Evolutionary conservation across 2,329 filamentous ascomycete species (phyloP), one percentile per base, ranked within the genome.

Genomic region (Mycogone perniciosa): DNA sequence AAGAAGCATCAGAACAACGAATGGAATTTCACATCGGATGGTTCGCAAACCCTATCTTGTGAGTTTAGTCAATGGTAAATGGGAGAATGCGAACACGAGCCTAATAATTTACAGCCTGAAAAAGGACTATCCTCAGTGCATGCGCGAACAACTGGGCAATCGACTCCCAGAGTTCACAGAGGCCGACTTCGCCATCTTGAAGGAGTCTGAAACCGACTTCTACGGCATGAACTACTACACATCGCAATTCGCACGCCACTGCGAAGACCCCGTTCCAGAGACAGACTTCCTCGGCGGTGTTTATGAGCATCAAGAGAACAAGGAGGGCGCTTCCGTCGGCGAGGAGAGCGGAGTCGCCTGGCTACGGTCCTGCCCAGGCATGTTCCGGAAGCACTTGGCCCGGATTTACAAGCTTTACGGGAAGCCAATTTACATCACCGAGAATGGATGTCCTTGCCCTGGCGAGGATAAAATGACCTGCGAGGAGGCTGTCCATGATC

Each of bases 161-260:
- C 59, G 67, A 0, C 56, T 70, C 0, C 67, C 66, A 0, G 4
- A 41, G 0, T 68, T 69, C 31, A 60, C 66, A 1, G 33, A 52
- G 0, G 52, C 53, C 0, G 67, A 70, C 4, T 55, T 63, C 30
- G 44, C 50, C 5, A 46, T 67, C 0, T 56, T 69, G 0, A 44
- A 52, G 1, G 55, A 56, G 4, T 58, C 60, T 0, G 58, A 62
- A 6, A 60, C 57, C 4, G 62, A 65, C 46, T 71, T 71, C 46
- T 71, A 70, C 51, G 68, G 68, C 40, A 71, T 71, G 67, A 70
- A 71, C 55, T 67, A 65, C 51, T 72, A 72, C 62, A 70, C 69
- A 0, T 64, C 65, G 0, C 65, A 68, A 48, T 71, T 62, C 48
- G 65, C 65, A 1, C 60, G 59, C 2, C 64, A 68, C 46, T 53